These are phyloP conservation scores for Scutellaria minor DNA, from an alignment of 257 asterid genomes.

Conservation along the genomic window DNA sequence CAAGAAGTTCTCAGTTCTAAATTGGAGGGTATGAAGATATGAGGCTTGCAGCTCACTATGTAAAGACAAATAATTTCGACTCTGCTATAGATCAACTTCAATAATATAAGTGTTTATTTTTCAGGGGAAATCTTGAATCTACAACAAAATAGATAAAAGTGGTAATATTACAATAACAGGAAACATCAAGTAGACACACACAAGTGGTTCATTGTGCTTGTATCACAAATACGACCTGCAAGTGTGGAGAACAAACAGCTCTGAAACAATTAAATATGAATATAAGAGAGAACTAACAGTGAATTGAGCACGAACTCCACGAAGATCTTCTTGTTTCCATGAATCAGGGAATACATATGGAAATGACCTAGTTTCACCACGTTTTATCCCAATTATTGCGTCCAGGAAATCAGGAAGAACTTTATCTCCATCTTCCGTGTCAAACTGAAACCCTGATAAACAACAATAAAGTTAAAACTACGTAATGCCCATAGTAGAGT, in stretches of 20 bases:
- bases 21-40: conserved; percentile 1
- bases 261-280: conserved; percentile 1
- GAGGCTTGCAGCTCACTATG: background rate
- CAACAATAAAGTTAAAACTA: background rate
- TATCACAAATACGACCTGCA: background rate
- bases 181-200: background rate
- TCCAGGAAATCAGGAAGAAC: conserved; percentile 85
- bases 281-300: conserved; percentile 58
- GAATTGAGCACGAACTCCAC: conserved; percentile 85
- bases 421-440: conserved; percentile 87
- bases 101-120: background rate
- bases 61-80: conserved; percentile 4
- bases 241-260: conserved; percentile 14
- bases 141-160: background rate
- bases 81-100: background rate
- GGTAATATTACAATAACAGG: background rate
- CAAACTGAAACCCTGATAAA: conserved; percentile 84
- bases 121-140: conserved; percentile 9
- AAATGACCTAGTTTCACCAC: conserved; percentile 79
- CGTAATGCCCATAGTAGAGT: conserved; percentile 2
- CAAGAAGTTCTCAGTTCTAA: conserved; percentile 19
- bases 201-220: too few relatives aligned
- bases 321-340: conserved; percentile 90
- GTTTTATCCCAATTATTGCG: conserved; percentile 65
- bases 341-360: conserved; percentile 88